These are phyloP conservation scores for Paramyrothecium roridum DNA, from an alignment of 2,329 filamentous ascomycete species.

Conservation along the genomic window DNA sequence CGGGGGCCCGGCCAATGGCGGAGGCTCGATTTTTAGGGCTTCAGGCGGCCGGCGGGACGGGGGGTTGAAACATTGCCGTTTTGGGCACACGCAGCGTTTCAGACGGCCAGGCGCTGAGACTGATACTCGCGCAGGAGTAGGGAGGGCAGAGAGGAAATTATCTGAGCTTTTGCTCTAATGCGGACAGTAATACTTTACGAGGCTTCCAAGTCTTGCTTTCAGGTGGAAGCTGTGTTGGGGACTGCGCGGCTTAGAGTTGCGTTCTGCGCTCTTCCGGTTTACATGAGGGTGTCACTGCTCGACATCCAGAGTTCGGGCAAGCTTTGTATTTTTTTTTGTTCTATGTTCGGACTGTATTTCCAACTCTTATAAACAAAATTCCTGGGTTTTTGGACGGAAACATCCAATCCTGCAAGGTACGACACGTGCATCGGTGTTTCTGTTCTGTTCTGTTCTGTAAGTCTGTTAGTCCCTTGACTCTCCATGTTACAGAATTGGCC, in stretches of 20 bases:
- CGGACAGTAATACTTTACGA: neutral
- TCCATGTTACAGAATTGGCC: neutral
- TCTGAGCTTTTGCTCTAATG: neutral
- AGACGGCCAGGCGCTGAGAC: neutral
- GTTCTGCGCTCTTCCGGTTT: no score
- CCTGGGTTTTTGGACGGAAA: neutral
- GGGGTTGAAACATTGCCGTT: neutral
- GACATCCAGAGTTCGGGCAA: no score
- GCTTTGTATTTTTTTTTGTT: no score
- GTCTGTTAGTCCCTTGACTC: neutral
- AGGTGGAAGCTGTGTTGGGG: neutral
- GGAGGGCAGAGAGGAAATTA: neutral
- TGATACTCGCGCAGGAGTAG: neutral
- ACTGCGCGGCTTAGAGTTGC: neutral
- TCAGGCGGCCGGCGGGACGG: neutral
- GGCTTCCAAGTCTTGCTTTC: neutral
- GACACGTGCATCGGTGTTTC: neutral
- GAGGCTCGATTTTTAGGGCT: neutral
- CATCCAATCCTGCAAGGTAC: neutral
- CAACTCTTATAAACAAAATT: neutral
- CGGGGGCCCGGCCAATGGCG: neutral
- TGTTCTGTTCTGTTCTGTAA: neutral
- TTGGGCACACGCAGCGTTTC: neutral
- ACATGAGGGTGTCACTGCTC: no score
- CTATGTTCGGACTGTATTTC: neutral